Base-by-base conservation (phyloP, 306 rosid genomes). In the Castanea sativa region DNA sequence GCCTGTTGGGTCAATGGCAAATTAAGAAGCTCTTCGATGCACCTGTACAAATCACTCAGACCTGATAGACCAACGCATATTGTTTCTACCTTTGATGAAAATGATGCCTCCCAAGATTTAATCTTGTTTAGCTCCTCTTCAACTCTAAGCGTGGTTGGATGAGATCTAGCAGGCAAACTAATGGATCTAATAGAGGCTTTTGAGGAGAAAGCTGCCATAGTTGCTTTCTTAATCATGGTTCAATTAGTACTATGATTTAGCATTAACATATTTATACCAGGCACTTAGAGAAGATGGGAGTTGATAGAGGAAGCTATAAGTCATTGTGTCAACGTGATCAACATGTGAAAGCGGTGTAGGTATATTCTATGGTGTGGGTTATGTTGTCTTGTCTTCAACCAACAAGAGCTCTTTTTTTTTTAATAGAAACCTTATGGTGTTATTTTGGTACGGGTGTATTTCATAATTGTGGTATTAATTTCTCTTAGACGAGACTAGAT, bases 161-260 rank as follows among this genome's bases (percentile, higher is more conserved):
- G 97, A 55, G 96, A 89, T 84, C 94, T 82, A 1, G 88, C 70
- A 5, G 97, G 97, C 78, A 92, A 83, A 61, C 94, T 92, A 43
- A 89, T 89, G 68, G 91, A 85, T 78, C 97, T 73, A 73, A 87
- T 8, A 41, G 45, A 41, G 15, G 84, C 82, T 79, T 85, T 88
- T 25, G 84, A 85, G 57, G 94, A 85, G 74, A 89, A 85, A 23
- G 91, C 32, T 60, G 81, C 83, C 73, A 88, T 73, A 5, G 83
- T 77, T 82, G 78, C 65, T 53, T 67, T 76, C 81, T 78, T 86
- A 89, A 85, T 83, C 74, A 9, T 60, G 23, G 69, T 57, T 73
- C 57, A 56, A 72, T 60, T 25, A 8, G 15, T 12, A 18, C 58
- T 55, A 68, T 52, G 78, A 29, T 27, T 55, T 27, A 21, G 30